Base-by-base conservation (phyloP, 2,329 filamentous ascomycete species). In the Pseudogymnoascus pannorum region DNA sequence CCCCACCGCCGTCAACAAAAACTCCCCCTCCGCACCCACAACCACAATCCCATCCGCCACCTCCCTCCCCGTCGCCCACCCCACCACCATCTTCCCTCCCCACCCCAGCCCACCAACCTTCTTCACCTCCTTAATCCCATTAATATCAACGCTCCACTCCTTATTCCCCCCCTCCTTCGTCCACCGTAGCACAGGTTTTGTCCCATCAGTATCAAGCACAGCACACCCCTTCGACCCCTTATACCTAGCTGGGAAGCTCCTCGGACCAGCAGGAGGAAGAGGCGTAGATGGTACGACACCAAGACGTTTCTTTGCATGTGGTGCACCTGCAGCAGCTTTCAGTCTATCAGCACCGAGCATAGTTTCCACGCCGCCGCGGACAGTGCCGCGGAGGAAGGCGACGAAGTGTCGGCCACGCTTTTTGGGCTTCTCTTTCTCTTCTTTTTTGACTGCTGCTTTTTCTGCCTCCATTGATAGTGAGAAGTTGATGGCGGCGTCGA, bases 31-130 rank as follows among this genome's bases (percentile, higher is more conserved):
- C 60, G 77, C 77, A n/a, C 85, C 84, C 24, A 77, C 76, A 65
- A 93, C 83, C 65, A 59, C 31, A 8, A 61, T 89, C 0, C 89
- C 89, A 75, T 94, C 91, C 0, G 87, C 84, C 29, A 94, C 84
- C 72, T 92, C 86, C 57, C 85, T 80, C 0, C 85, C 82, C 68
- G 91, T 80, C 0, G 88, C 86, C 89, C 91, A 91, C 0, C 90
- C 89, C 0, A 94, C 88, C 1, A 94, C 81, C 58, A 94, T 75
- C 76, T 91, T 93, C 1, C 86, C 85, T 75, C 94, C 95, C 90
- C 90, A 95, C 0, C 90, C 89, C 35, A 92, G 78, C 0, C 91
- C 91, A 4, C 91, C 90, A 1, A 92, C 77, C 75, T 95, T 95
- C 72, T 86, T 88, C 60, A 95, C 70, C 72, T 92, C 89, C 58